Evolutionary conservation across 2,329 filamentous ascomycete species (phyloP).

Genomic region (Stagonosporopsis vannaccii): DNA sequence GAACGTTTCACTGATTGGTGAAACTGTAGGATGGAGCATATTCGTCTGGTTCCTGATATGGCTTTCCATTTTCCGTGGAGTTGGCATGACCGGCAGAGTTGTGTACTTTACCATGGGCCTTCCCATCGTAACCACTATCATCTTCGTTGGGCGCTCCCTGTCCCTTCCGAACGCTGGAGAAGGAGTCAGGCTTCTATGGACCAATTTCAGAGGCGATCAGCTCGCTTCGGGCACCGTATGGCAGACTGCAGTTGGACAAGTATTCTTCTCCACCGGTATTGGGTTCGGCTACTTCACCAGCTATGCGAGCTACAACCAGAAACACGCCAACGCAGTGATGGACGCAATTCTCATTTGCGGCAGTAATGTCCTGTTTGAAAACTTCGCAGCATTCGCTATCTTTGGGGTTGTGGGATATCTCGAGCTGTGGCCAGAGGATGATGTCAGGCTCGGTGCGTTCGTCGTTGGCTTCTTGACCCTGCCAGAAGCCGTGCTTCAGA

Average conservation of each 20-base stretch:
- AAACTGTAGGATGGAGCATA: constrained; percentile 65
- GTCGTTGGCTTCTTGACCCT: constrained; percentile 66
- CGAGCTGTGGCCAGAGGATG: constrained; percentile 51
- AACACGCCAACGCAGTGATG: constrained; percentile 66
- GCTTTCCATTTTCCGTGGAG: constrained; percentile 66
- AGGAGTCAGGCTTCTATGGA: constrained; percentile 60
- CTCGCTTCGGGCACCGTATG: constrained; percentile 62
- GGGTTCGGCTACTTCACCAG: constrained; percentile 65
- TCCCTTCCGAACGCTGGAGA: constrained; percentile 63
- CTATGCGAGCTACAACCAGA: constrained; percentile 65
- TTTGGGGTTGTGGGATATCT: constrained; percentile 65
- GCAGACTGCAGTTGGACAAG: constrained; percentile 67
- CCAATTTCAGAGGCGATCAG: constrained; percentile 59
- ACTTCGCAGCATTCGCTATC: constrained; percentile 58
- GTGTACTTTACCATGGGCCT: constrained; percentile 70
- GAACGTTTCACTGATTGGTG: constrained; percentile 57
- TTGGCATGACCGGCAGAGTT: constrained; percentile 64
- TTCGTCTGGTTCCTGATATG: constrained; percentile 68
- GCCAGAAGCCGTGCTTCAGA: constrained; percentile 63
- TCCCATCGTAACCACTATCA: constrained; percentile 64
- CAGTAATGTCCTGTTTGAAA: constrained; percentile 65
- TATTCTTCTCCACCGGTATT: constrained; percentile 67
- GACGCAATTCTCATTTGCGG: constrained; percentile 64
- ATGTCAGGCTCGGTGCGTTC: constrained; percentile 61
- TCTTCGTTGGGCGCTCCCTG: constrained; percentile 62